phyloP scores from a whole-genome alignment of 768 basidiomycete species.

The Suillus americanus region DNA sequence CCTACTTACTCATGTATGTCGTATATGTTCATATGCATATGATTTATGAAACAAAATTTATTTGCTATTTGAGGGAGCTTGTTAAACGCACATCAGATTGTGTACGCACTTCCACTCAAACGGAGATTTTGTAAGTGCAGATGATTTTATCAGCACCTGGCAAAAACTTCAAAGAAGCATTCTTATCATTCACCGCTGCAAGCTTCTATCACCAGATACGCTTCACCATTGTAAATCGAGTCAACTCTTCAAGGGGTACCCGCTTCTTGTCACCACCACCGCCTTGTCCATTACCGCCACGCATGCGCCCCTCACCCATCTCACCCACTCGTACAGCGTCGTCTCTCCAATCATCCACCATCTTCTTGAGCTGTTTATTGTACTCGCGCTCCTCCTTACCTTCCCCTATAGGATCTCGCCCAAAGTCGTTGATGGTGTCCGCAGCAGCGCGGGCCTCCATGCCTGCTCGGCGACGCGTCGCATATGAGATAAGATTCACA shows the following conservation, averaged over 20 bases:
- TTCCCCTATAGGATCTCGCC: constrained; percentile 89
- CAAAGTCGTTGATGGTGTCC: constrained; percentile 84
- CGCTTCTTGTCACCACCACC: constrained; percentile 40
- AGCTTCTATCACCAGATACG: constrained; percentile 60
- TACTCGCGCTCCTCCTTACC: constrained; percentile 86
- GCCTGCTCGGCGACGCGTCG: constrained; percentile 66
- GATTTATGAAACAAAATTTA: neutral
- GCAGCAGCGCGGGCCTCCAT: constrained; percentile 76
- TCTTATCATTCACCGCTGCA: neutral
- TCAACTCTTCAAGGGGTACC: constrained; percentile 83
- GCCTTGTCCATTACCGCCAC: constrained; percentile 21
- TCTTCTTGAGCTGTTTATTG: constrained; percentile 74
- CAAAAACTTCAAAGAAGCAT: neutral
- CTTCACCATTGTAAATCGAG: constrained; percentile 95
- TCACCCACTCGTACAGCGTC: constrained; percentile 67
- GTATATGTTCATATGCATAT: neutral
- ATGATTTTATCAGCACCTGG: neutral
- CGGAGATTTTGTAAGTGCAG: neutral
- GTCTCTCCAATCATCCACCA: constrained; percentile 69
- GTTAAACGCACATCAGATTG: neutral
- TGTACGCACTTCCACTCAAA: neutral
- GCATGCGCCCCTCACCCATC: constrained; percentile 58
- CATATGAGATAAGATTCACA: constrained; percentile 82
- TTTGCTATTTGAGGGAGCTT: neutral
- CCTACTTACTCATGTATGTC: neutral